These are phyloP conservation scores for Monilinia polystroma DNA, from an alignment of 2,329 filamentous ascomycete species.

Conservation along the genomic window DNA sequence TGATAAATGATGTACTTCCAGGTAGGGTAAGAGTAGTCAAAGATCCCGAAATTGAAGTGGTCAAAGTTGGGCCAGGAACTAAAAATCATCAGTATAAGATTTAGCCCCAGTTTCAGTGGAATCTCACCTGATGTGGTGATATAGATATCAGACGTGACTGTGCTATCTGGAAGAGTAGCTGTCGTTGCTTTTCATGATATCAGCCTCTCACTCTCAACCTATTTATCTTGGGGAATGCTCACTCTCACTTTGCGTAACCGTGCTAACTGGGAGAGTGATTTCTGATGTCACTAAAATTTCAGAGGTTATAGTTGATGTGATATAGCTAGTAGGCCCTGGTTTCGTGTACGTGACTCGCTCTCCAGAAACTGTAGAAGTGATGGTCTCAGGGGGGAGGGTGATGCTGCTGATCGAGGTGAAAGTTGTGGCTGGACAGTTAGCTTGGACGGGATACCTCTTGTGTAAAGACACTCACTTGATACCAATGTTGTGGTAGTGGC, in stretches of 20 bases:
- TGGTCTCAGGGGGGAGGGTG: not conserved
- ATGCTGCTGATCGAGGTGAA: not conserved
- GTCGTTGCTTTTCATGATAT: not conserved
- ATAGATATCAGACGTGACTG: not conserved
- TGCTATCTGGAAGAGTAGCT: slow-evolving; percentile 10
- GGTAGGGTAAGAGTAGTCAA: slow-evolving; percentile 24
- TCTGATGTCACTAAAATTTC: not conserved
- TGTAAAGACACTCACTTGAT: not conserved
- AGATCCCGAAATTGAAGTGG: slow-evolving; percentile 26
- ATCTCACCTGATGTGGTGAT: slow-evolving; percentile 9
- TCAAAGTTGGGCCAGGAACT: slow-evolving; percentile 12
- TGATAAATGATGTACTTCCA: slow-evolving; percentile 12
- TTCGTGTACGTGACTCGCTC: slow-evolving; percentile 2
- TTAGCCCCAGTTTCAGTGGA: too few species aligned
- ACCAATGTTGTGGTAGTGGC: not conserved
- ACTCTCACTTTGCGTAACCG: slow-evolving; percentile 18
- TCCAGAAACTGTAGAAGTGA: slow-evolving; percentile 1
- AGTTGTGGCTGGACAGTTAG: slow-evolving; percentile 2
- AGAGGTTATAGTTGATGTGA: slow-evolving; percentile 18
- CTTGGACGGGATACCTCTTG: not conserved
- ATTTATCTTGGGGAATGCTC: not conserved
- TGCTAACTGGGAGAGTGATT: not conserved
- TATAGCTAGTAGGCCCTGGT: not conserved
- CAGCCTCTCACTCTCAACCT: not conserved
- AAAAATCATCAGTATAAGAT: not conserved